Evolutionary conservation across 257 asterid genomes (phyloP), one percentile per base, ranked within the genome.

Genomic region (Gardenia jasminoides): DNA sequence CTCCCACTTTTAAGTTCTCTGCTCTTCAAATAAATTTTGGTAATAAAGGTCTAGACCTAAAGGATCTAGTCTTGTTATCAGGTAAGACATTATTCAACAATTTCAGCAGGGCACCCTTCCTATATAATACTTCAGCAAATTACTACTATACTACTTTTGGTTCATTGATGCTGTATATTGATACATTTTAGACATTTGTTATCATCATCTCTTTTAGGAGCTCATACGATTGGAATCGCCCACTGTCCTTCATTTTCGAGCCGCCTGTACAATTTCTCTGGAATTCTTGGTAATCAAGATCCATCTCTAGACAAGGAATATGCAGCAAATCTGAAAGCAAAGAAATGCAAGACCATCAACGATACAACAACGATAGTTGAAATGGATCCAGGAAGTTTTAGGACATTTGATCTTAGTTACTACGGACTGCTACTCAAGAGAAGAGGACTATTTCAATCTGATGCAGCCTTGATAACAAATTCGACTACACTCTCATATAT

Each of bases 381-480:
- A 77, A 90, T 93, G 97, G 97, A 90, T 47, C 92, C 95, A 0
- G 91, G 97, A 48, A 92, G 97, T 82, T 78, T 89, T 44, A 81
- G 86, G 70, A 90, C 97, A 8, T 92, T 92, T 78, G 96, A 92
- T 72, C 91, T 88, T 2, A 88, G 94, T 44, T 91, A 92, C 73
- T 91, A 88, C 54, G 78, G n/a, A 19, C 89, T 87, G 9, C 80
- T 92, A 66, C 91, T 88, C 22, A 91, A 91, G 73, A 82, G 93
- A 54, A 86, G 96, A 81, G 97, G 96, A 0, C 81, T 91, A 26
- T 91, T 91, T 67, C 76, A 87, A 54, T 90, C 94, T 0, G 97
- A 92, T 83, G 85, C 94, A 8, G 91, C 96, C 0, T 59, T 91
- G 59, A 16, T 81, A 13, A 88, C 90, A 1, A 88, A 79, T 31